Evolutionary conservation across 495 filamentous ascomycete species (phyloP).

Genomic region (Xylaria castorea): DNA sequence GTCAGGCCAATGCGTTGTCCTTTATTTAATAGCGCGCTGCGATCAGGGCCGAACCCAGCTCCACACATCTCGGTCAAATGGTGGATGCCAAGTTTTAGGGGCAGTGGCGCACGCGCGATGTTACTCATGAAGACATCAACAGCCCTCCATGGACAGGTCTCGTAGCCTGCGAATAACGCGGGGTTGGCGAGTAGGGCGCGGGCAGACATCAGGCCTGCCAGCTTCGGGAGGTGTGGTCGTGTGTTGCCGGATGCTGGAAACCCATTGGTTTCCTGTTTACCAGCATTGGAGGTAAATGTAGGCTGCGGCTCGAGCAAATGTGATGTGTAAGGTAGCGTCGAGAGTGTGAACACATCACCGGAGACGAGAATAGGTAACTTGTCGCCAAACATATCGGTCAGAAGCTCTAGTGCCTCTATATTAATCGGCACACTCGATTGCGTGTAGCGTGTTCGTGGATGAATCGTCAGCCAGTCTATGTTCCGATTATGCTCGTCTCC

Average conservation of each 20-base stretch:
- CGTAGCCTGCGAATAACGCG: conserved; percentile 62
- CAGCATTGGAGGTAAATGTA: conserved; percentile 31
- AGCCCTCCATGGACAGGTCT: conserved; percentile 63
- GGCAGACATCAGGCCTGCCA: conserved; percentile 67
- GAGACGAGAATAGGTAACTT: conserved; percentile 65
- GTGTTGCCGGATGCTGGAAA: conserved; percentile 1
- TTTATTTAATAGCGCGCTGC: conserved; percentile 55
- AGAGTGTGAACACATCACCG: conserved; percentile 65
- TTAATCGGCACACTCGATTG: conserved; percentile 63
- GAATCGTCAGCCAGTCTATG: conserved; percentile 69
- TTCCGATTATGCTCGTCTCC: conserved; percentile 50
- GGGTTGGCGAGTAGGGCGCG: conserved; percentile 68
- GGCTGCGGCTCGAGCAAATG: conserved; percentile 38
- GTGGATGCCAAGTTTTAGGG: conserved; percentile 65
- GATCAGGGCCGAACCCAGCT: conserved; percentile 55
- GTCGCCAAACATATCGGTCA: conserved; percentile 53
- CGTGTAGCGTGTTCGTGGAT: conserved; percentile 63
- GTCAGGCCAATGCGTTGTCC: conserved; percentile 59
- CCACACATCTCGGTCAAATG: conserved; percentile 69
- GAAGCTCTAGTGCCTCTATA: conserved; percentile 61
- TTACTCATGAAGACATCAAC: conserved; percentile 64
- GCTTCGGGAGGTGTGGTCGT: conserved; percentile 42
- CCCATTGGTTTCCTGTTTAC: background rate
- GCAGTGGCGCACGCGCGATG: conserved; percentile 59
- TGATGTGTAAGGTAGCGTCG: conserved; percentile 52